phyloP scores from a whole-genome alignment of 768 basidiomycete species.

The Serendipita sp. region DNA sequence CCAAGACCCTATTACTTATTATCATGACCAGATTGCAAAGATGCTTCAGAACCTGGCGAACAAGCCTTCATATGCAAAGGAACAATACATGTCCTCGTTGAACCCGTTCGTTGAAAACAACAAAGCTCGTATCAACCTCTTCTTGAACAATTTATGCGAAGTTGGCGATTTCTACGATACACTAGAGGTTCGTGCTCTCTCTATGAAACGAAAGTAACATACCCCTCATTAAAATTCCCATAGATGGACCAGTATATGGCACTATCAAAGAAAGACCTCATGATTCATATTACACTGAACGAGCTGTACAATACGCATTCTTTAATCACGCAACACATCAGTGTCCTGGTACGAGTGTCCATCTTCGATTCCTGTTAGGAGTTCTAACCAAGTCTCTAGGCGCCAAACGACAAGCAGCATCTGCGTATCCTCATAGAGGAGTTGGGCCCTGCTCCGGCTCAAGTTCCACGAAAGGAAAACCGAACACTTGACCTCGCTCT shows the following conservation, averaged over 20 bases:
- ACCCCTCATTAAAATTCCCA: not conserved
- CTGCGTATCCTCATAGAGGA: constrained; percentile 93
- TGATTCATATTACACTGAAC: constrained; percentile 96
- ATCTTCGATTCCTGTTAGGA: not conserved
- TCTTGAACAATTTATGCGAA: constrained; percentile 92
- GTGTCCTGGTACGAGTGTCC: constrained; percentile 56
- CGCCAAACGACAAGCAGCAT: constrained; percentile 95
- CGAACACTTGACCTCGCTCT: constrained; percentile 79
- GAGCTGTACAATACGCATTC: constrained; percentile 99
- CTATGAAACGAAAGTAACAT: not conserved
- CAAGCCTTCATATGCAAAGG: constrained; percentile 95
- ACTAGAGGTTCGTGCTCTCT: constrained; percentile 51
- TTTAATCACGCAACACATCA: constrained; percentile 85
- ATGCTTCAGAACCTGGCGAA: constrained; percentile 99
- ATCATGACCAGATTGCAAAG: constrained; percentile 69
- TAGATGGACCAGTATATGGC: constrained; percentile 99
- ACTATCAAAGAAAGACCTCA: constrained; percentile 93
- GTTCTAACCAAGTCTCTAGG: constrained; percentile 30
- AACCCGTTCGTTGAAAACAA: constrained; percentile 99
- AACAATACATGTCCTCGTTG: constrained; percentile 95
- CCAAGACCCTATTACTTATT: not conserved
- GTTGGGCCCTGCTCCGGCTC: constrained; percentile 79
- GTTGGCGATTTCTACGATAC: constrained; percentile 99
- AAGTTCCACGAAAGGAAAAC: constrained; percentile 98
- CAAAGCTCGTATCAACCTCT: constrained; percentile 93